A percentile compares a stretch with the other conserved stretches of the same genome.
These are phyloP conservation scores for Gaultheria prostrata DNA, from an alignment of 148 eudicot genomes.

Conservation along the genomic window DNA sequence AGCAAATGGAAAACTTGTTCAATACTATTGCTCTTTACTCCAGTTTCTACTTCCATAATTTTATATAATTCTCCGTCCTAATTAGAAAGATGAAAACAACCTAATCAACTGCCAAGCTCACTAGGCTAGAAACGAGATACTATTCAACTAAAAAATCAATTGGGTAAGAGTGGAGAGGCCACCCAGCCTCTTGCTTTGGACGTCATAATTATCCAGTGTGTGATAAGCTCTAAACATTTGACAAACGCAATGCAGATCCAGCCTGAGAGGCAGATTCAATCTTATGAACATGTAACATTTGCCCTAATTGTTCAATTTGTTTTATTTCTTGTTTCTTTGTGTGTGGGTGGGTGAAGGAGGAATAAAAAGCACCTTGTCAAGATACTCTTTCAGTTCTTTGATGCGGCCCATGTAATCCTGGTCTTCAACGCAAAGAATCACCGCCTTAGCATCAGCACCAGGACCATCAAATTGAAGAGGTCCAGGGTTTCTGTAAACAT, in stretches of 20 bases:
- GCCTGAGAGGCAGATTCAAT: not conserved
- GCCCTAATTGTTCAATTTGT: not conserved
- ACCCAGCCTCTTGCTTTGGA: not conserved
- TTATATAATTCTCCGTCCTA: not conserved
- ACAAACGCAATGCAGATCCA: not conserved
- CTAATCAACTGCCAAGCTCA: slow-evolving; percentile 5
- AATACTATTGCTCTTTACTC: not conserved
- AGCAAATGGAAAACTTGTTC: not conserved
- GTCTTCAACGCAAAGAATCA: slow-evolving; percentile 88
- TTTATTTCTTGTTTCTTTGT: not conserved
- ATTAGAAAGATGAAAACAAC: not conserved
- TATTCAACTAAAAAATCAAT: not conserved
- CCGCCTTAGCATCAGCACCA: slow-evolving; percentile 92
- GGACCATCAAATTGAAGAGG: slow-evolving; percentile 98
- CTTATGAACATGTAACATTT: not conserved
- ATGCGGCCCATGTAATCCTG: slow-evolving; percentile 99
- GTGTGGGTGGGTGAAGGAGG: not conserved
- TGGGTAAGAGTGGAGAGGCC: not conserved
- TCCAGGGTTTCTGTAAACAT: slow-evolving; percentile 96
- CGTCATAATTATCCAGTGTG: not conserved
- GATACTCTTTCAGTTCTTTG: slow-evolving; percentile 74
- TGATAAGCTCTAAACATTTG: not conserved
- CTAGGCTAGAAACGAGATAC: not conserved
- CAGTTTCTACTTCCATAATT: not conserved
- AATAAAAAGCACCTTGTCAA: slow-evolving; percentile 58